Base-by-base conservation (phyloP, 208 protist genomes). In the Leishmania martiniquensis region DNA sequence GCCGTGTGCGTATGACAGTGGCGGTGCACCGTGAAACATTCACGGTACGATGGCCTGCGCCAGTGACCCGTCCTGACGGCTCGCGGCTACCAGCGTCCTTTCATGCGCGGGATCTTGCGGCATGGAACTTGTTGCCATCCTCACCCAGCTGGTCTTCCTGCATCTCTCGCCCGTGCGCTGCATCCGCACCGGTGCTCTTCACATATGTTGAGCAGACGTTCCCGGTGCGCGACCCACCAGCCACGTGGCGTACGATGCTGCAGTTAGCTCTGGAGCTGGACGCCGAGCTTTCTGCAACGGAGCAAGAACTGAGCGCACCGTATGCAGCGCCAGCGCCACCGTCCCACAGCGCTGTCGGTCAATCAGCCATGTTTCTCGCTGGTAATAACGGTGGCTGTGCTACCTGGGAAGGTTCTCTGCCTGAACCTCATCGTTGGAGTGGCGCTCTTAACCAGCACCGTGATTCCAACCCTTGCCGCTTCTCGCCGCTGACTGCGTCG, bases 31-130 rank as follows among this genome's bases (percentile, higher is more conserved):
- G 90, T 10, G 73, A 73, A 9, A 91, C 88, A 15, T 97, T 97
- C 85, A 89, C 86, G 2, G 93, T 97, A 45, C 89, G 90, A 2
- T 97, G 93, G 93, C 93, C 93, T 22, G 91, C 89, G 2, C 86
- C 81, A 2, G 86, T 93, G 45, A 83, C 84, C 4, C 81, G 87
- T 9, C 57, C 82, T 1, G 84, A 85, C 67, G 87, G 87, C n/a
- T 81, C 87, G 3, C 74, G 81, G 47, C 84, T 80, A 47, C 76
- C 76, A 71, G 63, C 44, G 0, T 49, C 32, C 1, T 51, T 62
- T 45, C 52, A 47, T 10, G 3, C 60, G 49, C 29, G 10, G 7
- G 34, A 44, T 44, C 17, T 47, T 6, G 13, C 25, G n/a, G 17
- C 54, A 45, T 44, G 9, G 62, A 29, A 67, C 29, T 37, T 25